These are phyloP conservation scores for Panicum hallii DNA, from an alignment of 202 grass and related monocot species.

Conservation along the genomic window DNA sequence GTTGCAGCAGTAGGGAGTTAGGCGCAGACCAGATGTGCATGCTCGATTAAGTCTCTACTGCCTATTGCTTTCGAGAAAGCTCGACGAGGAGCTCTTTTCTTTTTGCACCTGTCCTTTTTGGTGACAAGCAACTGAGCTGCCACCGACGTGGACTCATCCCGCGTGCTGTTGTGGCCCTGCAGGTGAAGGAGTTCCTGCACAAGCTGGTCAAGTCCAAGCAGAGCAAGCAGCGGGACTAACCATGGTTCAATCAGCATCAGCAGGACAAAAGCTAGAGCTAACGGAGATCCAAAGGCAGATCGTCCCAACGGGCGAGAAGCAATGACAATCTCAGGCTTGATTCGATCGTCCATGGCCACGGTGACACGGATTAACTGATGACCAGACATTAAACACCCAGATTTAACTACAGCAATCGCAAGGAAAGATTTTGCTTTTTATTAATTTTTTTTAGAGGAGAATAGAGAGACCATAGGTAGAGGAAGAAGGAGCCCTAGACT, in stretches of 20 bases:
- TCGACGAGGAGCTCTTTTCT: neutral
- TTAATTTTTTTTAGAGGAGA: neutral
- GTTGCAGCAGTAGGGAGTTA: neutral
- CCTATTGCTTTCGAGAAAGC: conserved; percentile 19
- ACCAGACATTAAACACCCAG: neutral
- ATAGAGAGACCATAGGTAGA: neutral
- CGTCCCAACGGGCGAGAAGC: neutral
- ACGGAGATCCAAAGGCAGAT: neutral
- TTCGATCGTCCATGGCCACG: too few species aligned
- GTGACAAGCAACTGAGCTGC: conserved; percentile 5
- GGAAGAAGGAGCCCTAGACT: neutral
- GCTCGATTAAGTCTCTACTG: neutral
- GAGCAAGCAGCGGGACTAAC: conserved; percentile 1
- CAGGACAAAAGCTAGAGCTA: neutral
- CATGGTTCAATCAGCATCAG: neutral
- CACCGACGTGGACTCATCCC: conserved; percentile 10
- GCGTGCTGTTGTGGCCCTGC: conserved; percentile 3
- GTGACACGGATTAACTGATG: neutral
- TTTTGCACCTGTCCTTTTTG: neutral
- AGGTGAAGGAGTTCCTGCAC: conserved; percentile 72
- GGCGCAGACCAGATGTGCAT: neutral
- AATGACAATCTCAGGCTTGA: neutral
- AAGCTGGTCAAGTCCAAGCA: conserved; percentile 48
- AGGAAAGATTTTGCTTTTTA: neutral
- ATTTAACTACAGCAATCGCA: neutral